Evolutionary conservation across 768 basidiomycete species (phyloP), one percentile per base, ranked within the genome.

Genomic region (Gymnopilus dilepis): DNA sequence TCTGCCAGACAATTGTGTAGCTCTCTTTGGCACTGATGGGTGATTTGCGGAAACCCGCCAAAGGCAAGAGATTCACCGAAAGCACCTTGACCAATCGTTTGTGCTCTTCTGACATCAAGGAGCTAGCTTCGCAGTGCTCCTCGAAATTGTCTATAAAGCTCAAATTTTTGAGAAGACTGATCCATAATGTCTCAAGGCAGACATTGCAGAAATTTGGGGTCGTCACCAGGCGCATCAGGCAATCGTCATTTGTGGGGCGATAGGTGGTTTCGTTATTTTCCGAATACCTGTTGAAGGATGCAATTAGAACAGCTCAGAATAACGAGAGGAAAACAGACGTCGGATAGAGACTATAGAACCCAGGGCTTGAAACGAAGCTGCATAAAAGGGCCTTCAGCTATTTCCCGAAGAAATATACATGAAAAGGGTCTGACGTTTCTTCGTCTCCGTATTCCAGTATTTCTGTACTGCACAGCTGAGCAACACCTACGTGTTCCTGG

Each of bases 221-320:
- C 28, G 82, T 86, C 41, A 91, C 87, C 56, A 77, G 76, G 41
- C 92, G 89, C 92, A 94, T 93, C 48, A 93, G 84, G 70, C 92
- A 93, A 71, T 87, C 89, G 61, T 91, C 87, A 64, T 92, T 91
- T 2, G 91, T 93, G 3, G 92, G 92, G n/a, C 92, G 84, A 73
- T 89, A 93, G 3, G 84, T 82, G 0, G 89, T 92, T 54, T 73
- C 71, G 66, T 92, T 91, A 38, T 76, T 71, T 33, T 86, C 79
- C 0, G 88, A 89, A 69, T 82, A 92, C 19, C 90, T 91, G 62
- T 15, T 11, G 43, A 50, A 58, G 47, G 15, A 55, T n/a, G 47
- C 7, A 17, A 1, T 21, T 30, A 38, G 34, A 56, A 21, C 28
- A 30, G 43, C 17, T 38, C 24, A 7, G 17, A 8, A 31, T 22